Percentiles rank a stretch among this genome's conserved stretches.
phyloP scores from a whole-genome alignment of 2,329 filamentous ascomycete species.

The Nemania abortiva region DNA sequence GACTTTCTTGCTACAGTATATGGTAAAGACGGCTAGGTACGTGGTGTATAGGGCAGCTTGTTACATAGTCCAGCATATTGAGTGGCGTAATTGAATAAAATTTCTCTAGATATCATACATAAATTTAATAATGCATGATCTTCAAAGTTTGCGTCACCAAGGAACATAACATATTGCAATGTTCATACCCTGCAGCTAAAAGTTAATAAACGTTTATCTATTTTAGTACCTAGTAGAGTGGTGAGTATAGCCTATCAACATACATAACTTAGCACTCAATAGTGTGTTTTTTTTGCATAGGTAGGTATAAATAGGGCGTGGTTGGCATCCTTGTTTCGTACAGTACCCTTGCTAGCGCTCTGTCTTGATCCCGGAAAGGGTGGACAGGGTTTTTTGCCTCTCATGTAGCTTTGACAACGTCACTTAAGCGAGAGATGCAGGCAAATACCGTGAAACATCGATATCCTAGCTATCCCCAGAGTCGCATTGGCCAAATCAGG shows the following conservation, averaged over 20 bases:
- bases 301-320: neutral
- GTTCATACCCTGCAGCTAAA: neutral
- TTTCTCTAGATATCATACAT: neutral
- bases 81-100: neutral
- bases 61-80: neutral
- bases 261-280: too few relatives aligned
- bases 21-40: neutral
- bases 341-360: neutral
- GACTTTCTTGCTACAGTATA: slow-evolving; percentile 4
- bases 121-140: neutral
- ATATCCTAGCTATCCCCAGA: slow-evolving; percentile 5
- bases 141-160: neutral
- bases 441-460: slow-evolving; percentile 16
- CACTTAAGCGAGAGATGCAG: slow-evolving; percentile 22
- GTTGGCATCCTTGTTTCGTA: neutral
- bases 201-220: neutral
- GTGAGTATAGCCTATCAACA: neutral
- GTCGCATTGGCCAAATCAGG: slow-evolving; percentile 23
- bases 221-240: neutral
- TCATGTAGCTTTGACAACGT: slow-evolving; percentile 21
- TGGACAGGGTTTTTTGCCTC: neutral
- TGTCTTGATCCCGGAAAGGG: neutral
- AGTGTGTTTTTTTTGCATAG: neutral
- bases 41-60: neutral
- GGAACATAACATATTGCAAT: neutral